Evolutionary conservation across 768 basidiomycete genomes (phyloP).

Genomic region (Pisolithus albus): DNA sequence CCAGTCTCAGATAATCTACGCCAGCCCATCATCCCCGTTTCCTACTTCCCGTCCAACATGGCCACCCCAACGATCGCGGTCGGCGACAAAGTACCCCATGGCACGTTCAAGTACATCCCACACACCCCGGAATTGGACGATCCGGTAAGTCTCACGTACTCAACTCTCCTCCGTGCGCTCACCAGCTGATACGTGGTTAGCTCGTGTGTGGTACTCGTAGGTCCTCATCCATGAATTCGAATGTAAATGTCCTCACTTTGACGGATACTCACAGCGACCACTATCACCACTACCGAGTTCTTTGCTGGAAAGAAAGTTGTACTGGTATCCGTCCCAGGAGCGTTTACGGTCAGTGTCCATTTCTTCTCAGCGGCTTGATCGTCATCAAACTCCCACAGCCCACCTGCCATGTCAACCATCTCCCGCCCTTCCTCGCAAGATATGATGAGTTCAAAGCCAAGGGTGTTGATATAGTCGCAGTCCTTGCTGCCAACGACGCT

Average conservation of each 20-base stretch:
- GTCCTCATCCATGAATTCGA: slow-evolving; percentile 20
- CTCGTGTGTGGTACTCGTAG: slow-evolving; percentile 58
- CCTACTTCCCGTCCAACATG: not conserved
- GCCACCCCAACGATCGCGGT: slow-evolving; percentile 38
- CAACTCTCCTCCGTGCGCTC: slow-evolving; percentile 3
- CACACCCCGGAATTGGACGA: slow-evolving; percentile 58
- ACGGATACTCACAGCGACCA: slow-evolving; percentile 35
- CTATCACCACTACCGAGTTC: slow-evolving; percentile 44
- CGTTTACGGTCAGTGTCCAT: slow-evolving; percentile 56
- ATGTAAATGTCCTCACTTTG: not conserved
- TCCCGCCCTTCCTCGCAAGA: slow-evolving; percentile 40
- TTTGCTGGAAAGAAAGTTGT: slow-evolving; percentile 77
- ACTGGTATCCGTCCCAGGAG: slow-evolving; percentile 71
- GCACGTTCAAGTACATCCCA: slow-evolving; percentile 47
- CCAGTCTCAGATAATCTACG: not conserved
- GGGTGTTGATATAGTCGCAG: slow-evolving; percentile 46
- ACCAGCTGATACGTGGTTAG: slow-evolving; percentile 25
- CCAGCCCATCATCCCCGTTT: not conserved
- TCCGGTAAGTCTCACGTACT: slow-evolving; percentile 31
- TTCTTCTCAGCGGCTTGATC: not conserved
- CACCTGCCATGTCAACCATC: slow-evolving; percentile 38
- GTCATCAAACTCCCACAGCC: slow-evolving; percentile 19
- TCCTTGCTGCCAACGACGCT: slow-evolving; percentile 54
- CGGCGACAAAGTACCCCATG: slow-evolving; percentile 45
- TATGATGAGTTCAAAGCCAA: slow-evolving; percentile 45